phyloP scores from a whole-genome alignment of 495 filamentous ascomycete species.

The Parmelia sp. region DNA sequence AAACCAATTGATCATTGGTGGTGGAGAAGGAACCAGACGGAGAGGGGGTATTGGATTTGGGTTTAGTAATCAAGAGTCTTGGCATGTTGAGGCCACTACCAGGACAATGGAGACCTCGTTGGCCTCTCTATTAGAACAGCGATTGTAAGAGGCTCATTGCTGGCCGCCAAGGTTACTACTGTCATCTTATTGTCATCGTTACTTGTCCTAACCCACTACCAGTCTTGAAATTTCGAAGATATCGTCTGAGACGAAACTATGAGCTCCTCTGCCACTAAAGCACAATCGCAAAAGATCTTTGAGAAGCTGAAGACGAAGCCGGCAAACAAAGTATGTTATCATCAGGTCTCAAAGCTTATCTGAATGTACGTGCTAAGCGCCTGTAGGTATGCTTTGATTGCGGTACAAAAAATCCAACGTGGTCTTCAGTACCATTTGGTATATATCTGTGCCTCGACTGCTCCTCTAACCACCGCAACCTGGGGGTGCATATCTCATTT shows the following conservation, averaged over 20 bases:
- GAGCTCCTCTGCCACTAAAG: conserved; percentile 80
- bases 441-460: conserved; percentile 99
- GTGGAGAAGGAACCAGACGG: conserved; percentile 3
- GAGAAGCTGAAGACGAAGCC: conserved; percentile 91
- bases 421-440: conserved; percentile 94
- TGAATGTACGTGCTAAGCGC: conserved; percentile 26
- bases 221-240: background rate
- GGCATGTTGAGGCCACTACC: background rate
- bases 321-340: conserved; percentile 74
- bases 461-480: conserved; percentile 83
- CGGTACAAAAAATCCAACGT: conserved; percentile 91
- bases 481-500: conserved; percentile 94
- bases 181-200: background rate
- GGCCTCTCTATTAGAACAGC: background rate
- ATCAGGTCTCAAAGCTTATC: conserved; percentile 11
- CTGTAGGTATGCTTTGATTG: conserved; percentile 93
- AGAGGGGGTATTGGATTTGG: background rate
- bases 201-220: background rate
- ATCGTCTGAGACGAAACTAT: conserved; percentile 45
- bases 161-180: background rate
- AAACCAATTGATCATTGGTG: background rate
- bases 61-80: background rate
- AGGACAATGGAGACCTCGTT: background rate
- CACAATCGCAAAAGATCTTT: conserved; percentile 93
- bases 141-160: background rate